Conservation (phyloP, 2,329 filamentous ascomycete genomes). For the Aspergillus sp. region DNA sequence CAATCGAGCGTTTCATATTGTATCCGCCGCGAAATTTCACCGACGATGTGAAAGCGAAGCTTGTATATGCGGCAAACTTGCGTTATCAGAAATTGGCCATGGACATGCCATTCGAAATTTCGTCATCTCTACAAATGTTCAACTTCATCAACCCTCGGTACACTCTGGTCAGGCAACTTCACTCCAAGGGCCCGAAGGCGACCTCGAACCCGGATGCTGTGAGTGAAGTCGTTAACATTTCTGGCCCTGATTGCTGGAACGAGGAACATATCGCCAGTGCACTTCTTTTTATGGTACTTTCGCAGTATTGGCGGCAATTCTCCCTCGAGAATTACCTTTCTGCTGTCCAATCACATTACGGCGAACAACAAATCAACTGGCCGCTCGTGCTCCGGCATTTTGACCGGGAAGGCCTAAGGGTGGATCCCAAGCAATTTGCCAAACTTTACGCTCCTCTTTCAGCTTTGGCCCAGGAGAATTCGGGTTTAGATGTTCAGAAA, state of each 20-base stretch:
- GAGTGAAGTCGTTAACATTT: conserved; percentile 51
- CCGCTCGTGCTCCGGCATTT: conserved; percentile 69
- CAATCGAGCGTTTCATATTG: conserved; percentile 80
- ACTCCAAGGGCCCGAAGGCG: conserved; percentile 65
- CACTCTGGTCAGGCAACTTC: conserved; percentile 57
- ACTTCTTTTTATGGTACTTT: conserved; percentile 63
- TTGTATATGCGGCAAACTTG: conserved; percentile 57
- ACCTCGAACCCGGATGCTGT: conserved; percentile 68
- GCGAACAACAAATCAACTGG: conserved; percentile 55
- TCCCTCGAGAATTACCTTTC: conserved; percentile 62
- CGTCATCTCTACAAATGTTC: conserved; percentile 41
- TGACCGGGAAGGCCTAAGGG: conserved; percentile 67
- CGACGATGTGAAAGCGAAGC: conserved; percentile 62
- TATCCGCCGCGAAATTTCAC: conserved; percentile 82
- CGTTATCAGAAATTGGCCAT: conserved; percentile 58
- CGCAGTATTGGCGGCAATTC: conserved; percentile 55
- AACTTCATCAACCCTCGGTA: conserved; percentile 36
- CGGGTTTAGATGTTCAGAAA: conserved; percentile 71
- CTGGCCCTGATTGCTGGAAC: conserved; percentile 58
- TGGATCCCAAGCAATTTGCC: conserved; percentile 74
- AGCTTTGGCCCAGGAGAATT: conserved; percentile 58
- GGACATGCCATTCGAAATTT: conserved; percentile 37
- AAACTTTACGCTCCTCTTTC: conserved; percentile 72
- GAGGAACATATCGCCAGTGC: conserved; percentile 79
- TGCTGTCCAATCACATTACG: conserved; percentile 50